phyloP scores from a whole-genome alignment of 345 rosid genomes.

The Rhizophora mangle region DNA sequence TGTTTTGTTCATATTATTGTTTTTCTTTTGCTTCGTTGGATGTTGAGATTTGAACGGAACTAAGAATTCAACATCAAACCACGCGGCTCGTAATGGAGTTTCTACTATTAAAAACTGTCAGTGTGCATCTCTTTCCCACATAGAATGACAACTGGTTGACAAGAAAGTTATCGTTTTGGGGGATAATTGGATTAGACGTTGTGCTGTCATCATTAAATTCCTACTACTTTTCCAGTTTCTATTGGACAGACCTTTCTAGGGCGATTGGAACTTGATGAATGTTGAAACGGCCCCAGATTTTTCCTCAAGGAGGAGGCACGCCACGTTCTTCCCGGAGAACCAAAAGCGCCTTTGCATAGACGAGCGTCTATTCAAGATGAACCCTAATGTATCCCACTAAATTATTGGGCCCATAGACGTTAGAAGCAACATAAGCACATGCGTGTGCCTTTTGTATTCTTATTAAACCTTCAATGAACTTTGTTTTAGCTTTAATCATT shows the following conservation, averaged over 20 bases:
- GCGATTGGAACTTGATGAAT: conserved; percentile 18
- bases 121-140: conserved; percentile 26
- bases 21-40: no score
- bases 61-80: no score
- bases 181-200: conserved; percentile 54
- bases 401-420: conserved; percentile 22
- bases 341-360: neutral
- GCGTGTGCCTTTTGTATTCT: conserved; percentile 26
- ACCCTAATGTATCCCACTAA: conserved; percentile 36
- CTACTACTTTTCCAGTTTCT: conserved; percentile 30
- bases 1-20: no score
- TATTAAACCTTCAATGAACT: conserved; percentile 11
- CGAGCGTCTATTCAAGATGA: conserved; percentile 27
- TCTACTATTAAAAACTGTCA: neutral
- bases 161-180: conserved; percentile 43
- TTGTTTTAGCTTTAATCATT: conserved; percentile 12
- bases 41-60: no score
- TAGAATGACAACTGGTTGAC: conserved; percentile 53
- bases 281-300: conserved; percentile 24
- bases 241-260: conserved; percentile 19
- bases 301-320: conserved; percentile 22
- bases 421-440: conserved; percentile 39
- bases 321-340: conserved; percentile 29
- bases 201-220: conserved; percentile 42
- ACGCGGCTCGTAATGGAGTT: no score